Base-by-base conservation (phyloP, 2,329 filamentous ascomycete species). In the Epichloe festucae region DNA sequence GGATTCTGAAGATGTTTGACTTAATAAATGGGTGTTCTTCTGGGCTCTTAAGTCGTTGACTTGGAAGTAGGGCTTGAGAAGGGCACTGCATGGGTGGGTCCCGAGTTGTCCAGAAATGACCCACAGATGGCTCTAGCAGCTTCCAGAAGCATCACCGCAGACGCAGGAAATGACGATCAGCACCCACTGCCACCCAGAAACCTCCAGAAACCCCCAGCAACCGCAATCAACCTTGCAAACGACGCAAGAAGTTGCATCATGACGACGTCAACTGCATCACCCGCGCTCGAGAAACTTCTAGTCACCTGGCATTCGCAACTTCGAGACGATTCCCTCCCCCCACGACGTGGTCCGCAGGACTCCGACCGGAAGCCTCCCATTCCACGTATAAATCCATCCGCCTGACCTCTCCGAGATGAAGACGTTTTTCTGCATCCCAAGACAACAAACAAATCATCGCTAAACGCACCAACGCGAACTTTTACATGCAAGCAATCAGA, bases 401-500 rank as follows among this genome's bases (percentile, higher is more conserved):
- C 23, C 8, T 10, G n/a, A n/a, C 23, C 1, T 36, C 17, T 19
- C 3, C 19, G 7, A 27, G 23, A 15, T n/a, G 8, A 31, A 10
- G 1, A 31, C 1, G 3, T 0, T 10, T 31, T 4, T 10, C 8
- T 23, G 1, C 21, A 8, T 47, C 39, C 7, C 23, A 38, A 11
- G 7, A 46, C n/a, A 31, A 15, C 15, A 42, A n/a, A 23, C 3
- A 14, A 15, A 23, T 5, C 8, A 17, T 4, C 3, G 3, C 10
- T 15, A 5, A 34, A 21, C 4, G 12, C 14, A 27, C 7, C 27
- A 8, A 7, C 27, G 27, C 27, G 15, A 39, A 31, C 11, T 14
- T 61, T 52, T 53, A 60, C 23, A 27, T 62, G 56, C 58, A 60
- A 54, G 54, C 57, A 56, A 54, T 54, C 57, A 57, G 49, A 60